Conservation (phyloP, 306 rosid species). For the Sindora glabra region DNA sequence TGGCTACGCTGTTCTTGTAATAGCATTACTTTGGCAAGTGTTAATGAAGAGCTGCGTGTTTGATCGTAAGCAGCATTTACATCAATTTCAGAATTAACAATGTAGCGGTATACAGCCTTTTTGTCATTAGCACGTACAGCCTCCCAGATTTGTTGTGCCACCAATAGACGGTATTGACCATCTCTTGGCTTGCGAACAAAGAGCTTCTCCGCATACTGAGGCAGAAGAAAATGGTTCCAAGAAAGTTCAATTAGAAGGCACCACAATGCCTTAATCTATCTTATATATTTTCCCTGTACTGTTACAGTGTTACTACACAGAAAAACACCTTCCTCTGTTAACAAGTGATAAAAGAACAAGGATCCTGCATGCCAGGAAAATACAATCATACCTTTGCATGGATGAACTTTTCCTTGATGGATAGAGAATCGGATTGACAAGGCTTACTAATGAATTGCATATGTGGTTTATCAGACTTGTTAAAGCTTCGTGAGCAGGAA, state of each 20-base stretch:
- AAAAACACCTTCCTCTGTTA: not conserved
- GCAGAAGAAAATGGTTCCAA: constrained; percentile 12
- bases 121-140: constrained; percentile 87
- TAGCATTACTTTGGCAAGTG: constrained; percentile 91
- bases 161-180: constrained; percentile 53
- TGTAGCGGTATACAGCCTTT: constrained; percentile 86
- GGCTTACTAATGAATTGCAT: constrained; percentile 68
- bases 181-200: constrained; percentile 81
- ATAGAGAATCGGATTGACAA: constrained; percentile 68
- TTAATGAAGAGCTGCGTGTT: constrained; percentile 51
- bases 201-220: constrained; percentile 91
- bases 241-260: constrained; percentile 5
- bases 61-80: constrained; percentile 66
- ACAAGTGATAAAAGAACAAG: not conserved
- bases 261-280: not conserved
- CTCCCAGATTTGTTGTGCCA: constrained; percentile 90
- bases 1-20: constrained; percentile 68
- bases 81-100: constrained; percentile 76
- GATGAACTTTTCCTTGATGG: constrained; percentile 95
- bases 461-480: constrained; percentile 65
- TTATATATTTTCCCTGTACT: not conserved
- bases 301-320: no score
- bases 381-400: constrained; percentile 74
- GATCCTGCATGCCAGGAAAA: not conserved
- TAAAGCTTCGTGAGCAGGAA: constrained; percentile 50